Evolutionary conservation across 2,329 filamentous ascomycete species (phyloP), one percentile per base, ranked within the genome.

Genomic region (Aspergillus sp.): DNA sequence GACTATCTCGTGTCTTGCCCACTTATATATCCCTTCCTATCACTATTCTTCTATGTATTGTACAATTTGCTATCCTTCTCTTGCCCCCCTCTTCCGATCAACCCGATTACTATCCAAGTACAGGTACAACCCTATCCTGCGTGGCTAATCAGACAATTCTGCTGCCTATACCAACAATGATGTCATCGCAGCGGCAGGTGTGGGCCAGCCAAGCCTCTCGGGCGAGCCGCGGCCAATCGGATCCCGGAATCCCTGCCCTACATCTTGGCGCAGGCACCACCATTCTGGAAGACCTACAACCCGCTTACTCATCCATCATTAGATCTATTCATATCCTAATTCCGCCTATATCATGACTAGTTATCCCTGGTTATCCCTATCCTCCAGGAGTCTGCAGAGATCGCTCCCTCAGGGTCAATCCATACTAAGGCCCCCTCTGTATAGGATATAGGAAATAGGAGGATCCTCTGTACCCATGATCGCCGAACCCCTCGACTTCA

Each of bases 401-500:
- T 19, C 19, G 19, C 19, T 19, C 19, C 19, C 19, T 19, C 19
- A 19, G 19, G 19, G 19, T 19, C 19, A 19, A 19, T 19, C 19
- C 19, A 19, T 19, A 19, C 19, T 19, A 19, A 19, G 19, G 19
- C 19, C 1, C 2, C 19, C 19, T 19, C 19, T 19, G 19, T 19
- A 19, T 19, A 19, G 19, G 19, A 19, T 1, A 19, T 19, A 19
- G 19, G 19, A 19, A 19, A 19, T 19, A 19, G 19, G 19, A 19
- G 19, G 2, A 34, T 7, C n/a, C 32, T 34, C 3, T 8, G n/a
- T n/a, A 34, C 32, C 32, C 32, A 57, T 51, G 50, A 48, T 61
- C 43, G 33, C 53, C 4, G 44, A 53, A 1, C 7, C 51, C 8
- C 34, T 60, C 40, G 59, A 62, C 29, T 47, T 56, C 41, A 62